phyloP scores from a whole-genome alignment of 2,329 filamentous ascomycete species.

The Colletotrichum caudatum region DNA sequence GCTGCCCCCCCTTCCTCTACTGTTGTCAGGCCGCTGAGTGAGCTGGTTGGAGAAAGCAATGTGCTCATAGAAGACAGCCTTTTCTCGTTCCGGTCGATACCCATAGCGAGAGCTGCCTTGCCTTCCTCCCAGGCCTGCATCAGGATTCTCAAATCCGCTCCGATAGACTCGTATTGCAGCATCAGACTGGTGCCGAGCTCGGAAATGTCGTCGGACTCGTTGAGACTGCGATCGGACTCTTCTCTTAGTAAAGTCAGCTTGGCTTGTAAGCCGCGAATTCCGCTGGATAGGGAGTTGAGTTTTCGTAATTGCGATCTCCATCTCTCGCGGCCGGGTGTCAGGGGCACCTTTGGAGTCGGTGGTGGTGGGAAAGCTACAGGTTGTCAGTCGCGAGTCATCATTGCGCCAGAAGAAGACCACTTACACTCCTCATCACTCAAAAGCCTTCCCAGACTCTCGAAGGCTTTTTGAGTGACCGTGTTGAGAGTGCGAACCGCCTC shows the following conservation, averaged over 20 bases:
- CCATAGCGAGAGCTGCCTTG: conserved; percentile 82
- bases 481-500: conserved; percentile 79
- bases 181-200: conserved; percentile 85
- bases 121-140: conserved; percentile 90
- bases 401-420: conserved; percentile 47
- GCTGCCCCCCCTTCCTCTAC: conserved; percentile 63
- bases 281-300: conserved; percentile 87
- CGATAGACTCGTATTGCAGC: conserved; percentile 94
- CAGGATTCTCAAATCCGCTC: conserved; percentile 83
- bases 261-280: conserved; percentile 91
- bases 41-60: conserved; percentile 69
- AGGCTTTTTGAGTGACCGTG: conserved; percentile 70
- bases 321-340: conserved; percentile 82
- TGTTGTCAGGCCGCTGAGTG: conserved; percentile 76
- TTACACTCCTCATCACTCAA: conserved; percentile 84
- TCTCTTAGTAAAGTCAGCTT: conserved; percentile 94
- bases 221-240: conserved; percentile 83
- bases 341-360: conserved; percentile 68
- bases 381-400: conserved; percentile 25
- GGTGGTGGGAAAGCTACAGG: conserved; percentile 64
- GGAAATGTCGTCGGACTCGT: conserved; percentile 77
- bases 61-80: conserved; percentile 73
- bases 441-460: conserved; percentile 74
- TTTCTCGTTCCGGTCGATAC: conserved; percentile 84
- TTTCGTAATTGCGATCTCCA: conserved; percentile 90